Evolutionary conservation across 2,329 filamentous ascomycete species (phyloP), one percentile per base, ranked within the genome.

Genomic region (Sporothrix schenckii): DNA sequence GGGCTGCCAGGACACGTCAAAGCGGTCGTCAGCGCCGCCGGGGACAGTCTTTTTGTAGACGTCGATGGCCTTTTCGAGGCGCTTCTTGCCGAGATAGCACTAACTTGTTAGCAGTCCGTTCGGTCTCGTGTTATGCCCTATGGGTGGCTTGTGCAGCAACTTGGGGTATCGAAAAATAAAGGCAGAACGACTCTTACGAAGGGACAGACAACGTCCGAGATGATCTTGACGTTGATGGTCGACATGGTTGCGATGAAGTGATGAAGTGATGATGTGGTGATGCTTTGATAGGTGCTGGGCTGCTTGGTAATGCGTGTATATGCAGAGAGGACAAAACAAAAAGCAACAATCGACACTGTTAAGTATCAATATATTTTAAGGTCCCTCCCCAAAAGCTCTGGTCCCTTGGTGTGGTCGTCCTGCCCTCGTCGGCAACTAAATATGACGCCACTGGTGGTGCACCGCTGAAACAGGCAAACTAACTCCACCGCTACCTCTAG

Each of bases 131-230:
- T 49, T 52, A 39, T n/a, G 24, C 34, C 14, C 13, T 10, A 58
- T 11, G 50, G n/a, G 49, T 11, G 50, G n/a, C 19, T 54, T 34
- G 21, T 47, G 34, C 11, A 47, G 16, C 9, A 54, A 13, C 3
- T 13, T 10, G 14, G 21, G 1, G 14, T 3, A 41, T 21, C 19
- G 21, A 53, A 2, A 16, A 13, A 61, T 6, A 11, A 19, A 13
- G 39, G 14, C 6, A 14, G 0, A 16, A 13, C 19, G 30, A 10
- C 21, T 74, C 81, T 73, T 74, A 83, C 81, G 77, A 83, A 86
- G 4, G 92, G 91, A 78, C 92, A 96, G 75, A 95, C 87, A 2
- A 88, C 91, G 81, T 97, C 93, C n/a, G 87, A 92, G 71, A 93
- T 88, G 77, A 93, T 87, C 71, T 90, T 88, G 80, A 96, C 91